A percentile compares a stretch with the other conserved stretches of the same genome.
Conservation (phyloP, 768 basidiomycete species). For the Suillus fuscotomentosus region DNA sequence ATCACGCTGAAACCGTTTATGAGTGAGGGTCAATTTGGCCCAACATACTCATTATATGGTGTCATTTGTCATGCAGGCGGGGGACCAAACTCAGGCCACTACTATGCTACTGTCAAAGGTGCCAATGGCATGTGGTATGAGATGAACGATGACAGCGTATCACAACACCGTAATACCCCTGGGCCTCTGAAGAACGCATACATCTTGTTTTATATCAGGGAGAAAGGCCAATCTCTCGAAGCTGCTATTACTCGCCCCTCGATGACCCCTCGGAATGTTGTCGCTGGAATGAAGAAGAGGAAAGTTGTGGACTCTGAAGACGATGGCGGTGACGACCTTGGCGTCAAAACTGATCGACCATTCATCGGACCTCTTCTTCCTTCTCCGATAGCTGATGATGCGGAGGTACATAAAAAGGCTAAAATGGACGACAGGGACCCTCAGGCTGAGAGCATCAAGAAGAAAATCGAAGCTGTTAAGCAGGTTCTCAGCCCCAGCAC, state of each 20-base stretch:
- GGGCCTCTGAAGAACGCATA: conserved; percentile 80
- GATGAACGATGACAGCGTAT: conserved; percentile 90
- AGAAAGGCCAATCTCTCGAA: conserved; percentile 72
- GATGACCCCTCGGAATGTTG: conserved; percentile 37
- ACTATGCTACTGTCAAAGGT: conserved; percentile 81
- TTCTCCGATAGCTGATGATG: conserved; percentile 34
- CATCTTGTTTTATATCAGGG: conserved; percentile 86
- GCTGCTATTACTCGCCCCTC: conserved; percentile 45
- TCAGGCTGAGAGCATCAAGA: conserved; percentile 50
- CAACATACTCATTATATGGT: conserved; percentile 84
- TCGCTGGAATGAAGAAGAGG: conserved; percentile 47
- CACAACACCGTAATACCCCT: conserved; percentile 42
- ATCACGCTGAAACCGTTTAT: conserved; percentile 76
- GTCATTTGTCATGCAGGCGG: conserved; percentile 91
- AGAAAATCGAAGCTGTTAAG: conserved; percentile 47
- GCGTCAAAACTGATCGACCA: conserved; percentile 45
- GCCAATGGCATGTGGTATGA: conserved; percentile 76
- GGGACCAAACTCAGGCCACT: conserved; percentile 95
- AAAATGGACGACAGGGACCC: conserved; percentile 42
- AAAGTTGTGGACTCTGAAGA: conserved; percentile 51
- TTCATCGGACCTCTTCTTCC: conserved; percentile 73
- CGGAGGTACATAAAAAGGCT: conserved; percentile 10
- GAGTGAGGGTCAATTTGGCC: conserved; percentile 77
- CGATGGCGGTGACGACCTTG: conserved; percentile 47
- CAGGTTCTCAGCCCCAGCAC: conserved; percentile 24